Conservation (phyloP, 2,329 filamentous ascomycete species). For the Penicillium sp. region DNA sequence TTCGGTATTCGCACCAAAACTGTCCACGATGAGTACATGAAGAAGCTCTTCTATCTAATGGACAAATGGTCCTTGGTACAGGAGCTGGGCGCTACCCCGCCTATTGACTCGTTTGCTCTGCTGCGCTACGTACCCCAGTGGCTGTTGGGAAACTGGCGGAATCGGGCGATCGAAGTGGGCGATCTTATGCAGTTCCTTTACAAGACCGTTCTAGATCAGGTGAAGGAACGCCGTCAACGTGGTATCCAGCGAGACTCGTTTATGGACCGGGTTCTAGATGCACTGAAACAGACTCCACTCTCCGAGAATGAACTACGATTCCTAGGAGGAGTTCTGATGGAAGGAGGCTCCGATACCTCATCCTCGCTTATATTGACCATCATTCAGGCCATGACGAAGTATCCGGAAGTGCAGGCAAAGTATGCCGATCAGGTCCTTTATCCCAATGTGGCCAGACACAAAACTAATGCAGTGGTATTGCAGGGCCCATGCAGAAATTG, state of each 20-base stretch:
- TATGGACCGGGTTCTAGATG: neutral
- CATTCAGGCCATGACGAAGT: constrained; percentile 2
- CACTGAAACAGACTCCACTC: neutral
- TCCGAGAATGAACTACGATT: neutral
- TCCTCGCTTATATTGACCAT: neutral
- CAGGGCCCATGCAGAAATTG: neutral
- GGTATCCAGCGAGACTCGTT: neutral
- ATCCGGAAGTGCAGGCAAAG: neutral
- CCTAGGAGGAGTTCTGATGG: neutral
- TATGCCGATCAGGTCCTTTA: neutral
- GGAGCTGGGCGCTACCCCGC: neutral
- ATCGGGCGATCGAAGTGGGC: neutral
- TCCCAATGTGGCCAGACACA: neutral
- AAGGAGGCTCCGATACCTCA: neutral
- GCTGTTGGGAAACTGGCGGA: neutral
- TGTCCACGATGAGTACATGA: neutral
- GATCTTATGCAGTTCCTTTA: neutral
- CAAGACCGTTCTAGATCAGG: neutral
- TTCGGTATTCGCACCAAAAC: neutral
- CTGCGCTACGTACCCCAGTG: neutral
- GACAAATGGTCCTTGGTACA: neutral
- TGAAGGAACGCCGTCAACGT: neutral
- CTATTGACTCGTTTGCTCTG: neutral
- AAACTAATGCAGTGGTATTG: neutral
- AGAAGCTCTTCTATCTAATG: neutral